Evolutionary conservation across 2,329 filamentous ascomycete species (phyloP).

Genomic region (Myotisia sp.): DNA sequence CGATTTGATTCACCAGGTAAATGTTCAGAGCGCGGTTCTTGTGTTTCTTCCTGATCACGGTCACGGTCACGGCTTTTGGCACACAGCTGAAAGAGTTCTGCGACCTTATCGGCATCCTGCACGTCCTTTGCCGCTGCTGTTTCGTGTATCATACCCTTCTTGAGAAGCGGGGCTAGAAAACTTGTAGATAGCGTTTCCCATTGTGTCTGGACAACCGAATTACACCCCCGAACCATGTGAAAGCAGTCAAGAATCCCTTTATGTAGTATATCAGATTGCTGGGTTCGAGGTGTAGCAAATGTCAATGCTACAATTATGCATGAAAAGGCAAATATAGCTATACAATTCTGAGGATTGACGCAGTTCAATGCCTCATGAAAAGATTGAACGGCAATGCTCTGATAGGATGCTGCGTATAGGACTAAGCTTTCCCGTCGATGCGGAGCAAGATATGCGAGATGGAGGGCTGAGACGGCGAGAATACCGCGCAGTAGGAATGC

Average conservation of each 20-base stretch:
- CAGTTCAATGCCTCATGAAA: conserved; percentile 18
- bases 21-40: too few species aligned
- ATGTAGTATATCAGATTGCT: conserved; percentile 14
- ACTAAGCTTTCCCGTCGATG: conserved; percentile 15
- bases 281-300: conserved; percentile 13
- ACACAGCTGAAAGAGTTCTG: conserved; percentile 18
- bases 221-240: conserved; percentile 18
- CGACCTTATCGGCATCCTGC: conserved; percentile 16
- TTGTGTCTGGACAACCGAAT: conserved; percentile 19
- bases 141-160: conserved; percentile 18
- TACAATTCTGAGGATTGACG: conserved; percentile 26
- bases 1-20: conserved; percentile 11
- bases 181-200: conserved; percentile 16
- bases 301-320: conserved; percentile 19
- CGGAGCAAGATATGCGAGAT: conserved; percentile 22
- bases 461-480: conserved; percentile 26
- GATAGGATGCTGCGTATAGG: conserved; percentile 18
- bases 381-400: conserved; percentile 16
- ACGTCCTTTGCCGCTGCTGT: conserved; percentile 17
- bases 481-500: conserved; percentile 27
- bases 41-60: background rate
- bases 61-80: background rate
- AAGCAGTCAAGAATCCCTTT: conserved; percentile 20
- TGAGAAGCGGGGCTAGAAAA: conserved; percentile 18
- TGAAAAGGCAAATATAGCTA: conserved; percentile 25